phyloP scores from a whole-genome alignment of 305 asterid species.

The Nicotiana rustica region DNA sequence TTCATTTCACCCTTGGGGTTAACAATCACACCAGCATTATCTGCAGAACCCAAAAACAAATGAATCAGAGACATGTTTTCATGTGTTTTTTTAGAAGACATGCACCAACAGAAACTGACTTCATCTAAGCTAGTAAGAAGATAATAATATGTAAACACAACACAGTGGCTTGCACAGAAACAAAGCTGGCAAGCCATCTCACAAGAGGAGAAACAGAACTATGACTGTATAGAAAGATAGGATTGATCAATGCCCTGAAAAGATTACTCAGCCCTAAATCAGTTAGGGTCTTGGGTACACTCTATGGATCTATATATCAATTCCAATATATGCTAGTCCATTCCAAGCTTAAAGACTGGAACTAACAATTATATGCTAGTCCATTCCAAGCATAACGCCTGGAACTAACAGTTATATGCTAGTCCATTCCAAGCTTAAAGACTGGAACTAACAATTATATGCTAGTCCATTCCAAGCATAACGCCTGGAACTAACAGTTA shows the following conservation, averaged over 20 bases:
- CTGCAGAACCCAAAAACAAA: constrained; percentile 39
- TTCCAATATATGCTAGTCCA: background rate
- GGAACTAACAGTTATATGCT: background rate
- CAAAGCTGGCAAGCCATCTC: background rate
- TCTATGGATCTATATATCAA: background rate
- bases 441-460: too few species aligned
- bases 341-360: background rate
- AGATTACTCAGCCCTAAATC: background rate
- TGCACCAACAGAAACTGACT: background rate
- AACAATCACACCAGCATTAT: constrained; percentile 76
- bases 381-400: background rate
- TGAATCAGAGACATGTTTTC: background rate
- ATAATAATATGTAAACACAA: background rate
- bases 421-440: background rate
- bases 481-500: background rate
- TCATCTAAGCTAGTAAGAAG: background rate
- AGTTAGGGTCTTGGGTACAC: background rate
- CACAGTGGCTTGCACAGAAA: background rate
- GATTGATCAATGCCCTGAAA: background rate
- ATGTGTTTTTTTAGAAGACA: background rate
- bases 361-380: background rate
- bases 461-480: background rate
- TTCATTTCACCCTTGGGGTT: constrained; percentile 82
- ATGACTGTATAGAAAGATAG: fast-evolving
- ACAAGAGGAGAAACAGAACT: background rate